Evolutionary conservation across 2,329 filamentous ascomycete species (phyloP).

Genomic region (Epichloe amarillans): DNA sequence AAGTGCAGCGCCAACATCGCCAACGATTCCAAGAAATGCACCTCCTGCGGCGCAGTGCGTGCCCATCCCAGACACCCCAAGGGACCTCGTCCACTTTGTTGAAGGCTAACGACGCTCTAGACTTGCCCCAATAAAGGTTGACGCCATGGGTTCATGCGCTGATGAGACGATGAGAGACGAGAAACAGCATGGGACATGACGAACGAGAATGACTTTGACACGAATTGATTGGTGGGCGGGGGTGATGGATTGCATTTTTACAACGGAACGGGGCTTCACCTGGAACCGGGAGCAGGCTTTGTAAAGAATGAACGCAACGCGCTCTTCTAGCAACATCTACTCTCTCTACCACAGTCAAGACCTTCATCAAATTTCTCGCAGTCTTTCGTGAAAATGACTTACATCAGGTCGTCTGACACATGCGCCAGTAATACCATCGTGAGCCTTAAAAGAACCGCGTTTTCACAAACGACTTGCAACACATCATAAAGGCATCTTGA

Average conservation of each 20-base stretch:
- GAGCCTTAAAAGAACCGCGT: not conserved
- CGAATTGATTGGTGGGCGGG: fast-evolving
- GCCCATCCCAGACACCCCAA: not conserved
- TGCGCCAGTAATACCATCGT: not conserved
- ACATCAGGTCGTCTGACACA: too few relatives aligned
- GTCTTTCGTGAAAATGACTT: too few relatives aligned
- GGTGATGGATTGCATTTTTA: fast-evolving
- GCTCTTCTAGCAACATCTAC: too few relatives aligned
- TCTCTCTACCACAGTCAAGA: too few relatives aligned
- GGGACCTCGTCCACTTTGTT: not conserved
- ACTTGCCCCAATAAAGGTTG: conserved; percentile 17
- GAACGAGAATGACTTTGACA: not conserved
- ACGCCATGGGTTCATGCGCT: not conserved
- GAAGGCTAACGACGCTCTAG: conserved; percentile 7
- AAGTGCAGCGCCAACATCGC: conserved; percentile 38
- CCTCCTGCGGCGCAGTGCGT: conserved; percentile 44
- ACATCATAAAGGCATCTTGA: not conserved
- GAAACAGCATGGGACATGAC: too few relatives aligned
- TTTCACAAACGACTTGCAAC: not conserved
- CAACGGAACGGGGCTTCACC: too few relatives aligned
- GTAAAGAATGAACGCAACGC: too few relatives aligned
- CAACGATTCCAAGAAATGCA: conserved; percentile 37
- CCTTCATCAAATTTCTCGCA: too few relatives aligned
- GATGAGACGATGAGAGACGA: not conserved
- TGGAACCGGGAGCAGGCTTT: too few relatives aligned